phyloP scores from a whole-genome alignment of 2,329 filamentous ascomycete species.

The Coleophoma eucalyptorum region DNA sequence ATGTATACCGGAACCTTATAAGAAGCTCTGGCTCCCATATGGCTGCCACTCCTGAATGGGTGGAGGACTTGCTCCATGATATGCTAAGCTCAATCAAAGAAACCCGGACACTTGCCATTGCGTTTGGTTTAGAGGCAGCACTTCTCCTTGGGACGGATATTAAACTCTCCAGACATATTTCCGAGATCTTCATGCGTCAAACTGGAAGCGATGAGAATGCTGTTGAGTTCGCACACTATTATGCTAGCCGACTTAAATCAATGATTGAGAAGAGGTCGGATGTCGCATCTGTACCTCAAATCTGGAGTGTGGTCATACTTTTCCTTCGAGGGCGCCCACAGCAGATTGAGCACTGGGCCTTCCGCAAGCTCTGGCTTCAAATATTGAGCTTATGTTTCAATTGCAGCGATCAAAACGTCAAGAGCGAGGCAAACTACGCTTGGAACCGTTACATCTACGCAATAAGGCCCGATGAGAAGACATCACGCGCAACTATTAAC shows the following conservation, averaged over 20 bases:
- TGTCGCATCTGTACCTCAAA: conserved; percentile 69
- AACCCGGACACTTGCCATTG: conserved; percentile 70
- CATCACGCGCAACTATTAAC: conserved; percentile 49
- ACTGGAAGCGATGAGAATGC: conserved; percentile 24
- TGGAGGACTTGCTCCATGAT: conserved; percentile 76
- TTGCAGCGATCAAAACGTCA: conserved; percentile 65
- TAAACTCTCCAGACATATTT: conserved; percentile 61
- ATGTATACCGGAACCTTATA: conserved; percentile 75
- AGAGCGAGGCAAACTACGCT: conserved; percentile 73
- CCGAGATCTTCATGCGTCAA: conserved; percentile 55
- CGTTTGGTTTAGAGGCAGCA: conserved; percentile 68
- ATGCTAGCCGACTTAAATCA: conserved; percentile 60
- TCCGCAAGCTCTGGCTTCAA: conserved; percentile 70
- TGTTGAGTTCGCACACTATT: conserved; percentile 62
- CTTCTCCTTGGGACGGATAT: conserved; percentile 66
- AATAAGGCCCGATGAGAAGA: conserved; percentile 59
- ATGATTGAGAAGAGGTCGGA: conserved; percentile 65
- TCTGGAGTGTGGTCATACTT: conserved; percentile 82
- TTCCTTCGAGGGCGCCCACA: conserved; percentile 62
- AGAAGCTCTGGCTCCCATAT: conserved; percentile 69
- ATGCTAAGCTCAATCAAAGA: conserved; percentile 78
- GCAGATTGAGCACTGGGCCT: conserved; percentile 64
- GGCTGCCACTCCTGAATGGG: conserved; percentile 70
- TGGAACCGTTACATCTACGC: conserved; percentile 84
- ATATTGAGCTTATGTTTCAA: conserved; percentile 85